Base-by-base conservation (phyloP, 306 rosid genomes). In the Pueraria montana region DNA sequence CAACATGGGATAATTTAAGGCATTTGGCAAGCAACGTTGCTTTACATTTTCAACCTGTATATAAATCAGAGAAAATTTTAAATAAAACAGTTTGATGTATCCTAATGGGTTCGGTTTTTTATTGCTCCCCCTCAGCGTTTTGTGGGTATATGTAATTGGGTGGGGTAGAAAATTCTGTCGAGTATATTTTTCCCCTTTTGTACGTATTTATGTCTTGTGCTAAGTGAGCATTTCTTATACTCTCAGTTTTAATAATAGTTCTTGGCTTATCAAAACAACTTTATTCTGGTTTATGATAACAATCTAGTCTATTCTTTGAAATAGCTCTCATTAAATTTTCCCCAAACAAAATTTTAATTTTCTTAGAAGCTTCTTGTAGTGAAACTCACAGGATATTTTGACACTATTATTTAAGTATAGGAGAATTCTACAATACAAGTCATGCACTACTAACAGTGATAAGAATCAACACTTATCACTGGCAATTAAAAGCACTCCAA, bases 11-110 rank as follows among this genome's bases (percentile, higher is more conserved):
- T 92, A 95, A 87, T 95, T 93, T 78, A 95, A 85, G 32, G 96
- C 97, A 87, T 91, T 91, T 46, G 98, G 97, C 93, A 95, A 83
- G 87, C 99, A 95, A 32, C 96, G 96, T 80, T 95, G 97, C 90
- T 95, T 95, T 64, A 95, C 99, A 86, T 93, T 95, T 86, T 95
- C 99, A 78, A 95, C 99, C 99, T 95, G 92, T 59, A 71, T 48
- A 72, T 52, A 64, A 80, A 73, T 81, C 72, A 61, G 9, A n/a
- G 12, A 77, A 78, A 76, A 11, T 11, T 3, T 13, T 46, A 13
- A 63, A 62, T 43, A 58, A 9, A 81, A 50, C 26, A 58, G 38
- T 55, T 53, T 48, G 21, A 74, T 32, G 42, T 34, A 34, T 34
- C 40, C 40, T 4, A 34, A 34, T 34, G 40, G 40, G 1, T 34